Percentiles rank a stretch among this genome's conserved stretches.
These are phyloP conservation scores for Pythium folliculosum DNA, from an alignment of 352 stramenopile genomes.

Conservation along the genomic window DNA sequence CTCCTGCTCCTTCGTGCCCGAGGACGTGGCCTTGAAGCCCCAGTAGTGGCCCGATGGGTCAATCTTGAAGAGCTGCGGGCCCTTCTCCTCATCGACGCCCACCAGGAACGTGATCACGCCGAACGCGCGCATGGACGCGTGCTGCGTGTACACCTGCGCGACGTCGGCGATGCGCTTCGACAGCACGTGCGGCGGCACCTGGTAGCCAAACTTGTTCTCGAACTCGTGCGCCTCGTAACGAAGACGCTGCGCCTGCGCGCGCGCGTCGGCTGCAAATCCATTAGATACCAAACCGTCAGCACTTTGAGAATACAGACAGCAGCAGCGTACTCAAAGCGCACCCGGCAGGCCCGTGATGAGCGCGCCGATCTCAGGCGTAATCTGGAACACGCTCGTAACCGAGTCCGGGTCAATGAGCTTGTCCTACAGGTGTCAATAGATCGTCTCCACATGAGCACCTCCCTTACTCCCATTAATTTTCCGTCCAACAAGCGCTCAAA, in stretches of 20 bases:
- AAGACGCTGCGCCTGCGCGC: constrained; percentile 93
- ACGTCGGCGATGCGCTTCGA: constrained; percentile 98
- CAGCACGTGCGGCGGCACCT: constrained; percentile 93
- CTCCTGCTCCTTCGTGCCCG: constrained; percentile 97
- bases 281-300: no score
- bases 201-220: constrained; percentile 97
- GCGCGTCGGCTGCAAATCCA: constrained; percentile 83
- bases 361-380: constrained; percentile 95
- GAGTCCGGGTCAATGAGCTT: constrained; percentile 95
- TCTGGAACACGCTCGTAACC: constrained; percentile 96
- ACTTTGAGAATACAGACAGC: no score
- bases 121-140: constrained; percentile 94
- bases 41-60: constrained; percentile 98
- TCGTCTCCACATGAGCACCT: background rate
- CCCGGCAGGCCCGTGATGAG: constrained; percentile 94
- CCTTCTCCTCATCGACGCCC: constrained; percentile 98
- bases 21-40: constrained; percentile 92
- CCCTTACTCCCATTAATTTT: no score
- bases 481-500: background rate
- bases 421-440: constrained; percentile 40
- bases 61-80: constrained; percentile 97
- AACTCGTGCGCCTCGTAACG: constrained; percentile 98
- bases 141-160: constrained; percentile 95
- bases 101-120: constrained; percentile 96
- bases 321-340: no score